A percentile compares a stretch with the other conserved stretches of the same genome.
phyloP scores from a whole-genome alignment of 257 asterid species.

The Rehmannia glutinosa region DNA sequence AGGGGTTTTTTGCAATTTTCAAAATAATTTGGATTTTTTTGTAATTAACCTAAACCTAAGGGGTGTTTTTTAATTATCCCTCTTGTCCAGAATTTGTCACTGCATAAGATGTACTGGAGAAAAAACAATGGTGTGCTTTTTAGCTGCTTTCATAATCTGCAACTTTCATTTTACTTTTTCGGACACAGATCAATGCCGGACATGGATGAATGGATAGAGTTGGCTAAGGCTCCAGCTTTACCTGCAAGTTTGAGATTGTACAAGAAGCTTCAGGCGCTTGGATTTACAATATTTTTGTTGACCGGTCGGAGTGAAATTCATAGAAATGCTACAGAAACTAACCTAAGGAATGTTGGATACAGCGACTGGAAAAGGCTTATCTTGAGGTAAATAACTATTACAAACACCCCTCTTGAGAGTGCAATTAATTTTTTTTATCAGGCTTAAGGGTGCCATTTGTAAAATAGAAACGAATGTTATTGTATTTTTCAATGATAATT shows the following conservation, averaged over 20 bases:
- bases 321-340: conserved; percentile 60
- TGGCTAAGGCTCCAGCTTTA: conserved; percentile 71
- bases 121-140: not conserved
- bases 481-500: too few species aligned
- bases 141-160: not conserved
- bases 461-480: too few species aligned
- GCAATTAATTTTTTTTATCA: too few species aligned
- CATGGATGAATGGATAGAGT: conserved; percentile 73
- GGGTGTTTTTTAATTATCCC: too few species aligned
- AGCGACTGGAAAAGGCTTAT: conserved; percentile 74
- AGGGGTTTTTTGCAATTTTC: too few species aligned
- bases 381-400: conserved; percentile 52
- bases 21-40: too few species aligned
- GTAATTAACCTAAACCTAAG: too few species aligned
- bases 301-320: conserved; percentile 76
- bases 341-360: conserved; percentile 56
- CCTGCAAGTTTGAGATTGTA: conserved; percentile 67
- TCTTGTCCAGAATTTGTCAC: not conserved
- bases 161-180: conserved; percentile 7
- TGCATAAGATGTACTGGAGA: too few species aligned
- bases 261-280: conserved; percentile 52
- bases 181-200: conserved; percentile 49
- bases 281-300: conserved; percentile 57
- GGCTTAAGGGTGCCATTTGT: too few species aligned
- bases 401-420: too few species aligned